Evolutionary conservation across 352 stramenopile genomes (phyloP), one percentile per base, ranked within the genome.

Genomic region (Salisapilia sapeloensis): DNA sequence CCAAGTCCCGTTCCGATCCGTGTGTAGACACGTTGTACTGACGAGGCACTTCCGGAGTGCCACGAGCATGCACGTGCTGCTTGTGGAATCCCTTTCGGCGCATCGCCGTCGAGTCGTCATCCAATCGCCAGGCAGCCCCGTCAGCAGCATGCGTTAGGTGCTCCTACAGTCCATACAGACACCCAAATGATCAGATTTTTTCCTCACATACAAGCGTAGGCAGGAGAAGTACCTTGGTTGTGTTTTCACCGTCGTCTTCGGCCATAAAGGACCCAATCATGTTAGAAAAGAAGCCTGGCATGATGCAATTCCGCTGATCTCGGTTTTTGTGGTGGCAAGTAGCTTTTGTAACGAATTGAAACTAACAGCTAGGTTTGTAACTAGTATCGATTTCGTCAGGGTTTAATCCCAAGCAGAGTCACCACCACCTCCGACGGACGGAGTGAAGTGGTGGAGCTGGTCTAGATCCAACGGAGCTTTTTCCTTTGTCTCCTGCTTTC

Each of bases 351-450:
- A n/a, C n/a, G n/a, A n/a, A n/a, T n/a, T n/a, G n/a, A n/a, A n/a
- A n/a, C n/a, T n/a, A n/a, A n/a, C n/a, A n/a, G n/a, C n/a, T n/a
- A n/a, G n/a, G 19, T 36, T 36, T 36, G n/a, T 21, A 2, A 22
- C 36, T 16, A 23, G 13, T 42, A 25, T 13, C 12, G 22, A 26
- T 31, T 40, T 12, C n/a, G n/a, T n/a, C n/a, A n/a, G n/a, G n/a
- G n/a, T n/a, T 35, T 69, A 80, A 42, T 87, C 67, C 72, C 72
- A 87, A 6, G 67, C 61, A 4, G 67, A 84, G 1, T 59, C 53
- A 18, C 72, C 72, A 14, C 72, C 72, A 16, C 78, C 56, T 15
- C 72, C 72, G 6, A 87, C 63, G 26, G 56, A 56, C 0, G 65
- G 58, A 24, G 60, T 63, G 15, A 83, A 78, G n/a, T n/a, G n/a